phyloP scores from a whole-genome alignment of 2,329 filamentous ascomycete species.

The Diaporthe longicolla region DNA sequence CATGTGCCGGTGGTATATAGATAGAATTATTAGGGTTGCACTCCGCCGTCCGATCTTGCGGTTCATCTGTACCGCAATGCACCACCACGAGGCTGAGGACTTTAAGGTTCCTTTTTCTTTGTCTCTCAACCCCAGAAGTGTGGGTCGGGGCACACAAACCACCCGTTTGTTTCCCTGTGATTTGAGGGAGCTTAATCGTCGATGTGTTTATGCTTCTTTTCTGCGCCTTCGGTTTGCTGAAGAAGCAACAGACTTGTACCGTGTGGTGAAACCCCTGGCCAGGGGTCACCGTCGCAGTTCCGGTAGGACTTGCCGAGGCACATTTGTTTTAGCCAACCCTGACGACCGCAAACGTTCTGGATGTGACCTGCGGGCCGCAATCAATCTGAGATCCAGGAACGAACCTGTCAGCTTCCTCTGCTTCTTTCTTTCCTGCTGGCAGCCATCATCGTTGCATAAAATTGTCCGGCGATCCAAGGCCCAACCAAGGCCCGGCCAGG shows the following conservation, averaged over 20 bases:
- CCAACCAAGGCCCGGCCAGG: not conserved
- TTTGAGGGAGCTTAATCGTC: conserved; percentile 8
- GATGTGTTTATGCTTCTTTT: conserved; percentile 31
- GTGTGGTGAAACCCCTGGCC: conserved; percentile 4
- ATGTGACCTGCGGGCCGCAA: conserved; percentile 19
- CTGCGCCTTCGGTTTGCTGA: not conserved
- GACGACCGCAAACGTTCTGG: conserved; percentile 1
- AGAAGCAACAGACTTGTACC: not conserved
- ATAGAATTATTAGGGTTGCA: conserved; percentile 17
- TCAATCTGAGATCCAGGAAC: conserved; percentile 27
- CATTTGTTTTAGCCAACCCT: not conserved
- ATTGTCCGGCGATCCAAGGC: conserved; percentile 19
- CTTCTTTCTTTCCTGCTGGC: not conserved
- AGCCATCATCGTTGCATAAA: conserved; percentile 34
- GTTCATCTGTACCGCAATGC: conserved; percentile 31
- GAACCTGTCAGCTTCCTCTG: not conserved
- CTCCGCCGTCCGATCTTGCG: conserved; percentile 10
- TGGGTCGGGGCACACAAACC: conserved; percentile 15
- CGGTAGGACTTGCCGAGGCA: conserved; percentile 14
- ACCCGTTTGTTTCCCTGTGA: not conserved
- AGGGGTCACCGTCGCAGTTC: no score
- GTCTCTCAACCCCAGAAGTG: not conserved
- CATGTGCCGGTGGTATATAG: conserved; percentile 22
- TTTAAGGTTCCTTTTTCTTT: not conserved
- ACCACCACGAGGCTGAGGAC: conserved; percentile 25